Evolutionary conservation across 306 rosid genomes (phyloP).

Genomic region (Medicago truncatula): DNA sequence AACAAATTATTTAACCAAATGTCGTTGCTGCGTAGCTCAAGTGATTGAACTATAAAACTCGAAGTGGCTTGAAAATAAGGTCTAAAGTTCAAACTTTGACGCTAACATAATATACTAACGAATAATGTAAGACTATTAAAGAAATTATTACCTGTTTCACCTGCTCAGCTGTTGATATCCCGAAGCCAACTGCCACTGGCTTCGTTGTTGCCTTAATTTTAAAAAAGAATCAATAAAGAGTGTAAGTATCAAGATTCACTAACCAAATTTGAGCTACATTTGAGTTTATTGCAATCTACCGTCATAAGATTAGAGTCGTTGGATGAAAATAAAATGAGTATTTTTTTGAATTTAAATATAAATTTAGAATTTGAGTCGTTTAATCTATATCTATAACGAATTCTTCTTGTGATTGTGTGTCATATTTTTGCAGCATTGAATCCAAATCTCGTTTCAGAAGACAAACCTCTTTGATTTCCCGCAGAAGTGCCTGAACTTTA

Average conservation of each 20-base stretch:
- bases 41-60: not conserved
- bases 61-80: not conserved
- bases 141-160: conserved; percentile 68
- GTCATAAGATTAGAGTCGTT: not conserved
- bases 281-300: not conserved
- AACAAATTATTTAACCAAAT: not conserved
- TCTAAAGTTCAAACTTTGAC: not conserved
- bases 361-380: not conserved
- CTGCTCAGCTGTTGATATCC: conserved; percentile 90
- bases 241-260: conserved; percentile 22
- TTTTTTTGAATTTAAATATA: not conserved
- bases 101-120: not conserved
- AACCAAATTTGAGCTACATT: not conserved
- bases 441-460: not conserved
- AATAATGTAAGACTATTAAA: not conserved
- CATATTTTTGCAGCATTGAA: not conserved
- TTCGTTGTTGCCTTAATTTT: conserved; percentile 66
- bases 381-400: not conserved
- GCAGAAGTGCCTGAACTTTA: conserved; percentile 65
- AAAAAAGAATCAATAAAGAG: not conserved
- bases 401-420: not conserved
- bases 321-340: not conserved
- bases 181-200: conserved; percentile 97
- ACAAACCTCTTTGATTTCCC: conserved; percentile 82
- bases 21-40: not conserved